A percentile compares a stretch with the other conserved stretches of the same genome.
Evolutionary conservation across 2,329 filamentous ascomycete genomes (phyloP).

Genomic region (Xylaria sp.): DNA sequence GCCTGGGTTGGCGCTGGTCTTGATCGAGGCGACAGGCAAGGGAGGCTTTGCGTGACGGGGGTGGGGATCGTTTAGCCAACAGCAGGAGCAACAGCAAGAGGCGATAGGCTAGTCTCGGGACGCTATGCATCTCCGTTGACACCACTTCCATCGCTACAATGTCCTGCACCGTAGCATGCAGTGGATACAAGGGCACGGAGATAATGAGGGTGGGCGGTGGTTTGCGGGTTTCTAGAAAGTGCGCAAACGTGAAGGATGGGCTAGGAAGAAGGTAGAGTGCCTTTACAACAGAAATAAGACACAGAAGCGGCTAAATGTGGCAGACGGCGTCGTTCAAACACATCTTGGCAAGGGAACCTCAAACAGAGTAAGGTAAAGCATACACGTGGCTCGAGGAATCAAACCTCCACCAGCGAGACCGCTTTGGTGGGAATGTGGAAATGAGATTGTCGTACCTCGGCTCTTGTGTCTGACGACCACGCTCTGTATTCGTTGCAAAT

Average conservation of each 20-base stretch:
- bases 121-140: conserved; percentile 25
- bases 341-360: conserved; percentile 5
- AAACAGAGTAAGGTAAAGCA: background rate
- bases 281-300: conserved; percentile 15
- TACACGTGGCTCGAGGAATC: conserved; percentile 25
- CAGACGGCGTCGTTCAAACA: conserved; percentile 6
- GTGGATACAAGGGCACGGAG: conserved; percentile 7
- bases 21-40: background rate
- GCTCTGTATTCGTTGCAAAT: background rate
- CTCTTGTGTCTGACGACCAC: conserved; percentile 3
- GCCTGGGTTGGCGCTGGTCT: conserved; percentile 4
- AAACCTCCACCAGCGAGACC: conserved; percentile 12
- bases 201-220: no score
- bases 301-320: conserved; percentile 11
- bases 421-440: conserved; percentile 22
- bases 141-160: conserved; percentile 21
- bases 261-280: background rate
- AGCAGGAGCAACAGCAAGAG: no score
- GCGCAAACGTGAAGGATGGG: background rate
- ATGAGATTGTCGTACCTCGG: conserved; percentile 30
- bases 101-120: conserved; percentile 2
- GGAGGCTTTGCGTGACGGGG: conserved; percentile 15
- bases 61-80: conserved; percentile 13
- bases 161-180: background rate
- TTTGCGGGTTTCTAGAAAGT: background rate